Percentiles rank a stretch among this genome's conserved stretches.
Conservation (phyloP, 179 eudicot genomes). For the Beta lomatogona region DNA sequence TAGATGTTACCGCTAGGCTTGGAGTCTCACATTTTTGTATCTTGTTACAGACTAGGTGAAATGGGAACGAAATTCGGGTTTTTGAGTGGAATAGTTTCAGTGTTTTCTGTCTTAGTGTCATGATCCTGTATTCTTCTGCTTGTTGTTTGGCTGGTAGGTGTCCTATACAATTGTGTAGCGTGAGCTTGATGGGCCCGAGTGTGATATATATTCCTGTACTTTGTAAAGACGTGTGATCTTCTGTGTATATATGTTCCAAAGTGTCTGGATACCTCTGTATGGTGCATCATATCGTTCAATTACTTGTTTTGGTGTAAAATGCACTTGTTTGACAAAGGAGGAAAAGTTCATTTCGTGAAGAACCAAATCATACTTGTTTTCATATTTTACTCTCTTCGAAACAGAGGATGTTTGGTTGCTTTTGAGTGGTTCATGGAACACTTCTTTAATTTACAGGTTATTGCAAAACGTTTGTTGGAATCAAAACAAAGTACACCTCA, state of each 20-base stretch:
- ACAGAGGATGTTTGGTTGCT: background rate
- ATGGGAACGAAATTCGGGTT: too few relatives aligned
- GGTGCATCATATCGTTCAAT: background rate
- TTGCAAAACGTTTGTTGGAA: conserved; percentile 88
- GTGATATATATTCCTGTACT: too few relatives aligned
- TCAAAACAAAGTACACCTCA: conserved; percentile 93
- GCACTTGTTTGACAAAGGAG: background rate
- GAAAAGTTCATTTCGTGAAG: background rate
- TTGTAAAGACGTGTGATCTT: background rate
- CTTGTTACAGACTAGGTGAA: too few relatives aligned
- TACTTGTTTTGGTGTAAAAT: background rate
- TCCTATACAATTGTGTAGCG: too few relatives aligned
- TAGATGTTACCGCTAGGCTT: too few relatives aligned
- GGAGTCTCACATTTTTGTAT: too few relatives aligned
- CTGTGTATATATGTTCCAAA: background rate
- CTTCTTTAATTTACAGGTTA: conserved; percentile 58
- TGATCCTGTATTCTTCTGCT: too few relatives aligned
- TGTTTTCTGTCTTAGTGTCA: too few relatives aligned
- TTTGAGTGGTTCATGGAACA: background rate
- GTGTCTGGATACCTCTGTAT: background rate
- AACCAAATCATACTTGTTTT: background rate
- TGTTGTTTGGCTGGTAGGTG: too few relatives aligned
- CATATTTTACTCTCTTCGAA: background rate
- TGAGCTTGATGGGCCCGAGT: too few relatives aligned
- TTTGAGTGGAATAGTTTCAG: too few relatives aligned